phyloP scores from a whole-genome alignment of 768 basidiomycete species.

The Leccinum disarticulatum region DNA sequence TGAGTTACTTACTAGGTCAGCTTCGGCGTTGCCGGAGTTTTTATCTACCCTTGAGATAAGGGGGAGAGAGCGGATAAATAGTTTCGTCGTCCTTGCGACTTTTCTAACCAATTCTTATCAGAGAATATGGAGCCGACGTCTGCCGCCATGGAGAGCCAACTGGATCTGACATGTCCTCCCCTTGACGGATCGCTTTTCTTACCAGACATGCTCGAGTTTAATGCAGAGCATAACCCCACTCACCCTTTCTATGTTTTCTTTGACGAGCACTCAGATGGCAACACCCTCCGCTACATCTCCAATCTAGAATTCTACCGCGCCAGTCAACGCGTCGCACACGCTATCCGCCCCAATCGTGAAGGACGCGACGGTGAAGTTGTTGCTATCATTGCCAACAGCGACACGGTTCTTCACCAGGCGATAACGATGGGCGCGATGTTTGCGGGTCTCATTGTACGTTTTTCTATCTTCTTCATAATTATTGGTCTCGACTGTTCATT shows the following conservation, averaged over 20 bases:
- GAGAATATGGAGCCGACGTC: background rate
- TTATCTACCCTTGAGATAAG: background rate
- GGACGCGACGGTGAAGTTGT: constrained; percentile 35
- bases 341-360: constrained; percentile 35
- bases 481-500: background rate
- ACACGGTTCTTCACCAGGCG: constrained; percentile 44
- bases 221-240: constrained; percentile 36
- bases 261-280: constrained; percentile 12
- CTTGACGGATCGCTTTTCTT: constrained; percentile 34
- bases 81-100: background rate
- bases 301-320: constrained; percentile 47
- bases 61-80: background rate
- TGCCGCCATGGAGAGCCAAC: background rate
- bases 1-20: background rate
- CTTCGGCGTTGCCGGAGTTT: background rate
- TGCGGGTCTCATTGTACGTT: constrained; percentile 15
- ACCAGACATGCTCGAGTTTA: constrained; percentile 18
- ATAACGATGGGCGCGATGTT: constrained; percentile 36
- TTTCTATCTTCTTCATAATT: too few species aligned
- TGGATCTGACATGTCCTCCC: constrained; percentile 21
- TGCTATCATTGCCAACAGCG: constrained; percentile 38
- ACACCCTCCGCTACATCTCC: constrained; percentile 31
- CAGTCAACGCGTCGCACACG: constrained; percentile 42
- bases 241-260: constrained; percentile 34
- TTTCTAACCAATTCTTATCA: background rate